Percentiles rank a stretch among this genome's conserved stretches.
phyloP scores from a whole-genome alignment of 805 yeast species.

The Hanseniaspora nectarophila region DNA sequence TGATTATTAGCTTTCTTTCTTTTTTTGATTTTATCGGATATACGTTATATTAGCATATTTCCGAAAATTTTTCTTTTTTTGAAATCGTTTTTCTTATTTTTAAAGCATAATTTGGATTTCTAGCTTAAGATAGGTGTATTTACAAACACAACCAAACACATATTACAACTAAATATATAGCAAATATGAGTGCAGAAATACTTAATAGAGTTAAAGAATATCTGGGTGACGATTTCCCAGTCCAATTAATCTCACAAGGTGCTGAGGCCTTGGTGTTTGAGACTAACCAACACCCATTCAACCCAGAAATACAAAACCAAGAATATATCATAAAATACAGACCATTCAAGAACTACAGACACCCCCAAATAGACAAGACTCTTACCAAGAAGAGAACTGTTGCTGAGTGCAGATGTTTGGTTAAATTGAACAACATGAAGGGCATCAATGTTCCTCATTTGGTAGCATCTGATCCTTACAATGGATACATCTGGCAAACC shows the following conservation, averaged over 20 bases:
- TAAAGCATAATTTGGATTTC: no score
- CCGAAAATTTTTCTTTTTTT: no score
- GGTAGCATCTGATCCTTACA: slow-evolving; percentile 59
- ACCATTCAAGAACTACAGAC: slow-evolving; percentile 85
- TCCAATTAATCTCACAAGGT: slow-evolving; percentile 63
- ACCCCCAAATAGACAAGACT: slow-evolving; percentile 62
- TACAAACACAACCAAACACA: no score
- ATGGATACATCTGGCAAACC: slow-evolving; percentile 87
- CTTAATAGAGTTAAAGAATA: slow-evolving; percentile 34
- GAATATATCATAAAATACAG: slow-evolving; percentile 66
- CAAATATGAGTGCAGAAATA: slow-evolving; percentile 28
- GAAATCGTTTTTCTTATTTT: no score
- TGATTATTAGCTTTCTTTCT: no score
- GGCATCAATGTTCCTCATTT: slow-evolving; percentile 62
- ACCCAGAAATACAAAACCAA: slow-evolving; percentile 26
- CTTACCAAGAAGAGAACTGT: slow-evolving; percentile 71
- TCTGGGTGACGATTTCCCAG: slow-evolving; percentile 38
- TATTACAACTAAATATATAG: background rate
- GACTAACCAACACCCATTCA: slow-evolving; percentile 56
- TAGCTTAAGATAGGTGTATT: no score
- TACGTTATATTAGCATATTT: no score
- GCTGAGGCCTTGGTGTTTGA: slow-evolving; percentile 78
- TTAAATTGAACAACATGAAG: slow-evolving; percentile 35
- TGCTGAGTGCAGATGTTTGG: slow-evolving; percentile 70
- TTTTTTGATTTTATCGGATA: no score